Evolutionary conservation across 495 filamentous ascomycete species (phyloP).

Genomic region (Xylaria castorea): DNA sequence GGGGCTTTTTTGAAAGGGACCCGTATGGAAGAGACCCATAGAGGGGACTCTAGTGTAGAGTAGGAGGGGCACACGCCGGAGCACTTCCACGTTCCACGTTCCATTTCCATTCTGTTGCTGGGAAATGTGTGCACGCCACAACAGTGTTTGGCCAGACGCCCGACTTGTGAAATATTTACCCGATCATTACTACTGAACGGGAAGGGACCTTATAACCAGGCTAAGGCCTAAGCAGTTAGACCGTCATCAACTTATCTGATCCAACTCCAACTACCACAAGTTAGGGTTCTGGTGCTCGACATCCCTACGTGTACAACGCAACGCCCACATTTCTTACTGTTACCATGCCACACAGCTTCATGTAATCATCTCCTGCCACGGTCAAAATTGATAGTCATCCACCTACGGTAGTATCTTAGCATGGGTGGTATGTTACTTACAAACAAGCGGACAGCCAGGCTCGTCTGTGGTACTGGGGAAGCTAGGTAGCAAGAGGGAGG

Average conservation of each 20-base stretch:
- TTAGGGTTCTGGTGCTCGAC: slow-evolving; percentile 13
- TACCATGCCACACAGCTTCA: slow-evolving; percentile 11
- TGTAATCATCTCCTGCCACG: slow-evolving; percentile 8
- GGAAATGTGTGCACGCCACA: background rate
- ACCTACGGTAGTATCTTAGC: background rate
- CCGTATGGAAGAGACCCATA: slow-evolving; percentile 11
- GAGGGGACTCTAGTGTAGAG: slow-evolving; percentile 1
- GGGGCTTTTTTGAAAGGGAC: slow-evolving; percentile 6
- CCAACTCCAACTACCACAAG: background rate
- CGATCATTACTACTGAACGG: background rate
- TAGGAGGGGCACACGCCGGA: slow-evolving; percentile 8
- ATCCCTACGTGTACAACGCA: slow-evolving; percentile 14
- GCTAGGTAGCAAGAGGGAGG: slow-evolving; percentile 12
- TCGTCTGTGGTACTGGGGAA: background rate
- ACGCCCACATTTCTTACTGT: slow-evolving; percentile 16
- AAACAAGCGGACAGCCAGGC: background rate
- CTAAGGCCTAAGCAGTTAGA: slow-evolving; percentile 5
- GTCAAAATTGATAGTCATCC: background rate
- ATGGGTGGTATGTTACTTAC: background rate
- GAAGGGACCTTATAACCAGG: background rate
- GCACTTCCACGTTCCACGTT: background rate
- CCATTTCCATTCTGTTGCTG: background rate
- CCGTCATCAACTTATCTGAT: background rate
- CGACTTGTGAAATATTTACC: slow-evolving; percentile 11
- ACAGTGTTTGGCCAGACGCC: background rate